Evolutionary conservation across 164 flowering plant genomes (phyloP).

Genomic region (Stephania cephalantha): DNA sequence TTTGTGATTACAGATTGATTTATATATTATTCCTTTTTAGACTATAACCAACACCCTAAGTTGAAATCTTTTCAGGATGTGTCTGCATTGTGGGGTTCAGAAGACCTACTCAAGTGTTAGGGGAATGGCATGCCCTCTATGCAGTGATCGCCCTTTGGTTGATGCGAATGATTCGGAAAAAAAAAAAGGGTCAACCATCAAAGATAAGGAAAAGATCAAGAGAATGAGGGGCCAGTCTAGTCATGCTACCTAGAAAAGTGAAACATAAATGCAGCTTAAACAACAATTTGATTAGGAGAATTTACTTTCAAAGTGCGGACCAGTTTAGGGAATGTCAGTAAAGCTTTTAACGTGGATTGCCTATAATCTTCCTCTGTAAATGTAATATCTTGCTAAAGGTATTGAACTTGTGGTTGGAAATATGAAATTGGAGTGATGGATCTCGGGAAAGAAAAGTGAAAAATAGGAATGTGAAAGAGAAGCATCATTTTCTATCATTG

Average conservation of each 20-base stretch:
- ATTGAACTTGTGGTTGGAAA: too few relatives aligned
- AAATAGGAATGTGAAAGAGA: too few relatives aligned
- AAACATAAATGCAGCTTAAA: conserved; percentile 97
- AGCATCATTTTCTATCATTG: too few relatives aligned
- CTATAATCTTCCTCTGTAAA: too few relatives aligned
- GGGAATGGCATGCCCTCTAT: conserved; percentile 78
- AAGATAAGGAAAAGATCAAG: conserved; percentile 71
- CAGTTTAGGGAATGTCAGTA: too few relatives aligned
- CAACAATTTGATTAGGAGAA: conserved; percentile 79
- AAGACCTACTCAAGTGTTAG: conserved; percentile 61
- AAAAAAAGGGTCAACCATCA: conserved; percentile 73
- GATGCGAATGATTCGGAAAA: conserved; percentile 42
- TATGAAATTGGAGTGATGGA: too few relatives aligned
- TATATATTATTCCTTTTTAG: neutral
- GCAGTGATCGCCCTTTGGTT: conserved; percentile 61
- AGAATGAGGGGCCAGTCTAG: conserved; percentile 96
- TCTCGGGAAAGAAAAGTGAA: too few relatives aligned
- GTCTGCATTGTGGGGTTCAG: conserved; percentile 87
- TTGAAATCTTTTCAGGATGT: conserved; percentile 48
- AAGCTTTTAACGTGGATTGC: too few relatives aligned
- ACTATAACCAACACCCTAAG: neutral
- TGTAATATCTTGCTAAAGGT: too few relatives aligned
- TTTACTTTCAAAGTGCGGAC: neutral
- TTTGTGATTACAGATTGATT: neutral
- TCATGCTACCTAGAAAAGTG: conserved; percentile 94